Evolutionary conservation across 352 stramenopile genomes (phyloP), one percentile per base, ranked within the genome.

Genomic region (Pythium brachiatum): DNA sequence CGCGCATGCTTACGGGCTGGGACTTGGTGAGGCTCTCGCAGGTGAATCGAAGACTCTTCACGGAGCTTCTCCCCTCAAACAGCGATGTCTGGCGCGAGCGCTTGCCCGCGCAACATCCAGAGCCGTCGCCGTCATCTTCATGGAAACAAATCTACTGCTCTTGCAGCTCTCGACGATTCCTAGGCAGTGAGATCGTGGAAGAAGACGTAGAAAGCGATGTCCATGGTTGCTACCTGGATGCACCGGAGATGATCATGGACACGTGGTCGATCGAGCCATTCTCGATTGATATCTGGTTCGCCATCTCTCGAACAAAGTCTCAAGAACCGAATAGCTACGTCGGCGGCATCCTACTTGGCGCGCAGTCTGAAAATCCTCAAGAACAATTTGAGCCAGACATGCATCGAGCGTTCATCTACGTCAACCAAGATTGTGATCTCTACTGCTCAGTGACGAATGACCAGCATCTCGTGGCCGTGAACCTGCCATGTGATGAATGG

Each of bases 241-340:
- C 21, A 13, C 5, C 7, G 13, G 36, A 44, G n/a, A 44, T 44
- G 36, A 21, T 44, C 36, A 44, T 44, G 36, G 36, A 44, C 36
- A 20, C 36, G 36, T 57, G 21, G 29, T 36, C 47, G 32, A 26
- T 25, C 23, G 32, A 29, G 4, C 20, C 32, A n/a, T 63, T 63
- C 23, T 57, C 57, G 0, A 43, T 63, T 11, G 57, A 57, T 3
- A 4, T 63, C 4, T 47, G 57, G 57, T 63, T 63, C 57, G 44
- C 57, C 13, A 6, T 63, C 46, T 43, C 53, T 7, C 29, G 31
- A 18, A 23, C 27, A 31, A n/a, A 31, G 1, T 3, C 18, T 18
- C 27, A 27, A 2, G n/a, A 50, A 9, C 12, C 16, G 13, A 26
- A 26, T 5, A 11, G 44, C 9, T 54, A 39, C 23, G 11, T 53